Percentiles rank a stretch among this genome's conserved stretches.
phyloP scores from a whole-genome alignment of 345 rosid genomes.

The Eucalyptus lansdowneana region DNA sequence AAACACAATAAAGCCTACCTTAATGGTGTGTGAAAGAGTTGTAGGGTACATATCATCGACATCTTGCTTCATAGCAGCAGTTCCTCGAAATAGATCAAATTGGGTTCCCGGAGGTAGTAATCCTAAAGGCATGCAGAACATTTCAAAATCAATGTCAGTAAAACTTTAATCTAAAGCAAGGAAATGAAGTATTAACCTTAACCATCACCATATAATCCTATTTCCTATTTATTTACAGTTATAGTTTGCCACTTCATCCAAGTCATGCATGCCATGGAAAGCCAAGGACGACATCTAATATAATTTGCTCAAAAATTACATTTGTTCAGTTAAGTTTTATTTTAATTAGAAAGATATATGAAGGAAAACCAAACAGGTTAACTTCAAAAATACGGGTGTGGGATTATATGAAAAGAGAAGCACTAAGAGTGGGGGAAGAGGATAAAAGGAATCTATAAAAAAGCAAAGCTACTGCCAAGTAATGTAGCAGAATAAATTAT shows the following conservation, averaged over 20 bases:
- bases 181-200: background rate
- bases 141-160: background rate
- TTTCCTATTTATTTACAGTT: background rate
- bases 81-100: conserved; percentile 92
- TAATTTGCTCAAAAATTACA: background rate
- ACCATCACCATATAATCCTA: background rate
- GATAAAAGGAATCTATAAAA: background rate
- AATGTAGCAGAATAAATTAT: background rate
- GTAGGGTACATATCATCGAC: conserved; percentile 89
- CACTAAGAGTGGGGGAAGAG: background rate
- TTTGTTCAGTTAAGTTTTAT: background rate
- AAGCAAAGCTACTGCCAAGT: background rate
- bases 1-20: conserved; percentile 22
- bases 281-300: background rate
- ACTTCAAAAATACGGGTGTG: background rate
- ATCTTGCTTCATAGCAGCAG: conserved; percentile 98
- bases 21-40: conserved; percentile 66
- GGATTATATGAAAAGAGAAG: background rate
- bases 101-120: conserved; percentile 98
- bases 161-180: background rate
- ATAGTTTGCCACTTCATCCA: background rate
- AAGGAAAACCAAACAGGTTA: background rate
- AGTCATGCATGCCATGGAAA: background rate
- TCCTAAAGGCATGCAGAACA: conserved; percentile 27
- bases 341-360: background rate